These are phyloP conservation scores for Termitomyces heimii DNA, from an alignment of 768 basidiomycete species.

Conservation along the genomic window DNA sequence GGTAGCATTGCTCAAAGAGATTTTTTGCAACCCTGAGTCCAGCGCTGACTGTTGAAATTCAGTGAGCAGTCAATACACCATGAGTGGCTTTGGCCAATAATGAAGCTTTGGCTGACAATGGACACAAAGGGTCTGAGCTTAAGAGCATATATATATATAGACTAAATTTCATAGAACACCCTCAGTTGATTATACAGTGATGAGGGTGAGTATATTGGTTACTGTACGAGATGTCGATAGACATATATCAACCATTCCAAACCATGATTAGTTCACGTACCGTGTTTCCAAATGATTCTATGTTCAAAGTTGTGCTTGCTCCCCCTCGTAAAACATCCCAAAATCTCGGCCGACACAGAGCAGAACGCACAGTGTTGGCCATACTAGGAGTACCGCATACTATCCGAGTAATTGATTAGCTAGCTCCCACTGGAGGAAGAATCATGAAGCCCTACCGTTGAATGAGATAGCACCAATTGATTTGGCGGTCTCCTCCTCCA, in stretches of 20 bases:
- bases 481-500: constrained; percentile 29
- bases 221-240: neutral
- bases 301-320: constrained; percentile 37
- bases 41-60: too few relatives aligned
- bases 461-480: constrained; percentile 37
- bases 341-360: constrained; percentile 31
- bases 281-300: constrained; percentile 37
- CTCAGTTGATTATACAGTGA: too few relatives aligned
- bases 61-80: too few relatives aligned
- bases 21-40: too few relatives aligned
- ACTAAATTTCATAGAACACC: too few relatives aligned
- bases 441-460: constrained; percentile 30
- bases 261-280: neutral
- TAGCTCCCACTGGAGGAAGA: neutral
- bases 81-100: too few relatives aligned
- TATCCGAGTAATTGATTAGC: constrained; percentile 13
- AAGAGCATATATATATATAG: too few relatives aligned
- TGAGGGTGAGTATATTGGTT: too few relatives aligned
- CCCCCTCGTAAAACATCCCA: constrained; percentile 36
- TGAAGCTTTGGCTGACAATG: too few relatives aligned
- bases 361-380: constrained; percentile 29
- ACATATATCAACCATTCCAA: too few relatives aligned
- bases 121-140: too few relatives aligned
- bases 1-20: too few relatives aligned
- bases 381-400: constrained; percentile 45